phyloP scores from a whole-genome alignment of 306 rosid genomes.

The Medicago arabica region DNA sequence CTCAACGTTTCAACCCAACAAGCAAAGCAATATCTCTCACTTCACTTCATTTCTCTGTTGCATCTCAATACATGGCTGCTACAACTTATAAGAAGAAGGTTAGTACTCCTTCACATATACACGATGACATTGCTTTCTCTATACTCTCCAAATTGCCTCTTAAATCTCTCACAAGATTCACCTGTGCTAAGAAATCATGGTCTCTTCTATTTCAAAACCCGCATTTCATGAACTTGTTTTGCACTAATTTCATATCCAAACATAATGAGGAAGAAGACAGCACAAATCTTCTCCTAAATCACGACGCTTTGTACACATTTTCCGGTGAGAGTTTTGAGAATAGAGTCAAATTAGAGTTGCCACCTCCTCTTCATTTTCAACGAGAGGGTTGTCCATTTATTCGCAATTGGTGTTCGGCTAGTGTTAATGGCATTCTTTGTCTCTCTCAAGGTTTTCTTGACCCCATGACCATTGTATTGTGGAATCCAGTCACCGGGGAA shows the following conservation, averaged over 20 bases:
- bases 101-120: neutral
- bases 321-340: neutral
- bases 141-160: neutral
- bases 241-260: neutral
- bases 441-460: neutral
- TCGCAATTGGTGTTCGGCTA: neutral
- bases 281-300: neutral
- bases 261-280: neutral
- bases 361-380: neutral
- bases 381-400: neutral
- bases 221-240: neutral
- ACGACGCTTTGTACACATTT: neutral
- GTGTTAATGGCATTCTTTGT: slow-evolving; percentile 2
- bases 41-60: no score
- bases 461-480: neutral
- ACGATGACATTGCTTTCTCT: neutral
- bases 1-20: no score
- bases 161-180: neutral
- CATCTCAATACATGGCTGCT: neutral
- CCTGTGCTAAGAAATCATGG: neutral
- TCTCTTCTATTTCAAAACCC: neutral
- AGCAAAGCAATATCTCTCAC: no score
- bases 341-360: neutral
- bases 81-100: neutral
- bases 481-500: neutral